Evolutionary conservation across 345 rosid genomes (phyloP), one percentile per base, ranked within the genome.

Genomic region (Eucalyptus curtisii): DNA sequence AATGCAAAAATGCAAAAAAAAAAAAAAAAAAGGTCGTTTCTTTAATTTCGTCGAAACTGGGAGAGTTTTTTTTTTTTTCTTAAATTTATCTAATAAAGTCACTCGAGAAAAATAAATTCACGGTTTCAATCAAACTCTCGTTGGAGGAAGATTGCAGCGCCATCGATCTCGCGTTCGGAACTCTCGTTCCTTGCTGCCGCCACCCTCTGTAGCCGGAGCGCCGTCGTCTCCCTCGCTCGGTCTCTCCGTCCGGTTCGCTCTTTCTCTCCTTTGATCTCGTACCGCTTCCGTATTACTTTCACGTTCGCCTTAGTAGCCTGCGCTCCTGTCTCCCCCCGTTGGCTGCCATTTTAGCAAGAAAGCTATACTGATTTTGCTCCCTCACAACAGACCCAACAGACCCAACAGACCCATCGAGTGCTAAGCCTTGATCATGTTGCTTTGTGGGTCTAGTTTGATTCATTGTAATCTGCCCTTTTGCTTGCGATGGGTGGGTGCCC

Each of bases 291-390:
- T 19, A 4, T 20, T 37, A 10, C 27, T 76, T 37, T 2, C 24
- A 0, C 80, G 40, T 33, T 68, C 82, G 12, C 5, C 24, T 76
- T 20, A 24, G 82, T 76, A 11, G 45, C 27, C 47, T 19, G 22
- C 1, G 25, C 27, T 37, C 4, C 44, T 2, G 45, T 5, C 81
- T 71, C 25, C 81, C 0, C 13, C 1, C 14, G 3, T 5, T 19
- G 45, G 5, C 24, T 17, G 80, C 45, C 31, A 37, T 37, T 40
- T 68, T 33, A 68, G 80, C 44, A 33, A 33, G 80, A 37, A 71
- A 71, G 10, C 81, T 4, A 10, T 68, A 33, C 80, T 33, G 7
- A 68, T 33, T 68, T 68, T 68, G 37, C 45, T 71, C 45, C 81
- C 8, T 71, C 14, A 10, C 45, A 71, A 6, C 81, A 2, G 81